Evolutionary conservation across 2,329 filamentous ascomycete species (phyloP), one percentile per base, ranked within the genome.

Genomic region (Talaromyces amestolkiae): DNA sequence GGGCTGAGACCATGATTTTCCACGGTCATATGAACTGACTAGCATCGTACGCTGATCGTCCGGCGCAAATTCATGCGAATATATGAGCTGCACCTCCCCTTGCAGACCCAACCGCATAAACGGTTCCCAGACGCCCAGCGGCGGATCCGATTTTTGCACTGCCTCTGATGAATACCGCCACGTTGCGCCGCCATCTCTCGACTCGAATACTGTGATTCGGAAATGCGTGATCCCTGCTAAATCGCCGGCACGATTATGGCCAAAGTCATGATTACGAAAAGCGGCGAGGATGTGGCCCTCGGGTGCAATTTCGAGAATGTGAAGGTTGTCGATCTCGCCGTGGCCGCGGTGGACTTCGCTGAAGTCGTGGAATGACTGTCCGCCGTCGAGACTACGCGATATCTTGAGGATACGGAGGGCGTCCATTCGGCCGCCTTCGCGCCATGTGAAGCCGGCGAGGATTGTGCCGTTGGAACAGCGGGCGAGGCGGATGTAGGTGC

Each of bases 1-100:
- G 4, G 81, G 77, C n/a, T 67, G 68, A n/a, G 75, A 74, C 82
- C 82, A 84, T 0, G 76, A 79, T 39, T 67, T 66, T 0, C 82
- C 82, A 6, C 74, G 75, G 58, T 84, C 80, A 9, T 69, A 70
- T 33, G 81, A 83, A 39, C 74, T 73, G 11, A 81, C 78, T n/a
- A 78, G 71, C 78, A 84, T 83, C 10, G 81, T 83, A 68, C 82
- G 80, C 72, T 84, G 82, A 67, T 84, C 79, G 65, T 81, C 74
- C 15, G 68, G 72, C 4, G 80, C 79, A 39, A 80, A 79, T 70
- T 84, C 82, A 64, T 80, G 76, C 27, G 81, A 83, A 68, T 79
- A 84, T 15, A 77, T 81, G 66, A 83, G 70, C 67, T 83, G 80
- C 1, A 83, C 72, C 66, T 80, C 78, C 58, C 76, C 75, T 1